Evolutionary conservation across 805 yeast genomes (phyloP).

Genomic region (Tetrapisispora arboricola): DNA sequence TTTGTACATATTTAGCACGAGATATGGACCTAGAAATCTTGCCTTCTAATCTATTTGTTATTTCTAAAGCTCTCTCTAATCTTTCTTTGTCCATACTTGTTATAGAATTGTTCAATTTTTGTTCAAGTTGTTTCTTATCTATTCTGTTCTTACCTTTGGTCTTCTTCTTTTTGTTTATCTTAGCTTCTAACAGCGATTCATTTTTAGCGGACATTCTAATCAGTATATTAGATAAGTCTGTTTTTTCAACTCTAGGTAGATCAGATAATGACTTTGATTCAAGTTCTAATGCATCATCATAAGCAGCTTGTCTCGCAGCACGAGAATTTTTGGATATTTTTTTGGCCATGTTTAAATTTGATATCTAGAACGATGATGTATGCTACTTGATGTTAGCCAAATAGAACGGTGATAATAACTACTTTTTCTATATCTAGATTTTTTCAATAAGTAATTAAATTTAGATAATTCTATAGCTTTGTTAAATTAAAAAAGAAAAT

Average conservation of each 20-base stretch:
- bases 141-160: slow-evolving; percentile 18
- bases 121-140: slow-evolving; percentile 18
- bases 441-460: too few relatives aligned
- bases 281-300: slow-evolving; percentile 37
- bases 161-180: slow-evolving; percentile 36
- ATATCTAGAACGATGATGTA: too few relatives aligned
- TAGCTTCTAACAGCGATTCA: slow-evolving; percentile 48
- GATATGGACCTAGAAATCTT: slow-evolving; percentile 57
- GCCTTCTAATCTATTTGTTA: slow-evolving; percentile 46
- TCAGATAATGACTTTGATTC: slow-evolving; percentile 40
- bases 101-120: slow-evolving; percentile 14
- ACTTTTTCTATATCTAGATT: too few relatives aligned
- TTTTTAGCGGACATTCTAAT: slow-evolving; percentile 60
- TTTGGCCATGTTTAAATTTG: slow-evolving; percentile 9
- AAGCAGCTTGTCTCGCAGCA: slow-evolving; percentile 52
- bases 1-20: slow-evolving; percentile 52
- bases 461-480: too few relatives aligned
- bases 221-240: slow-evolving; percentile 52
- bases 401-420: too few relatives aligned
- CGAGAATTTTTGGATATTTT: slow-evolving; percentile 41
- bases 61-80: slow-evolving; percentile 39
- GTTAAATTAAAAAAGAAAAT: too few relatives aligned
- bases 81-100: slow-evolving; percentile 30
- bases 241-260: slow-evolving; percentile 49
- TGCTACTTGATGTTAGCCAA: too few relatives aligned